phyloP scores from a whole-genome alignment of 768 basidiomycete genomes.

The Boletus reticulatus region DNA sequence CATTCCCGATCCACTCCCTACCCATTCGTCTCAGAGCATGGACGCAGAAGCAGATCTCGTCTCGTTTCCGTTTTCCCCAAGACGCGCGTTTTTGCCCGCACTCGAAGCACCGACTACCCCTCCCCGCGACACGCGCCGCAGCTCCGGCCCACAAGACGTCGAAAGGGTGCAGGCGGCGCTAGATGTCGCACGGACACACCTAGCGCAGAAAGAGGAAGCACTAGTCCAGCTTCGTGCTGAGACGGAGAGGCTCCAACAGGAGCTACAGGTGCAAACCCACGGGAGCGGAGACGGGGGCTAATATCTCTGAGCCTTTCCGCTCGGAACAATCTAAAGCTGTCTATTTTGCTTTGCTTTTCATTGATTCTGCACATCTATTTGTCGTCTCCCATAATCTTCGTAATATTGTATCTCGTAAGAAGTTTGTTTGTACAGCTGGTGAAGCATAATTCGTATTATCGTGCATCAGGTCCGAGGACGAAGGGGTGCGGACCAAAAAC shows the following conservation, averaged over 20 bases:
- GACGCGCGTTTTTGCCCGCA: constrained; percentile 16
- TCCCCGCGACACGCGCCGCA: background rate
- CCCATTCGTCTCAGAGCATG: background rate
- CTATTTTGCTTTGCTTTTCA: background rate
- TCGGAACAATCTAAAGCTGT: background rate
- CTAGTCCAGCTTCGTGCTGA: constrained; percentile 22
- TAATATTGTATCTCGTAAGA: background rate
- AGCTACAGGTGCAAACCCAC: background rate
- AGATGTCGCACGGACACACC: constrained; percentile 17
- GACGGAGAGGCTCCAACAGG: constrained; percentile 18
- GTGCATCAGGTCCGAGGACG: background rate
- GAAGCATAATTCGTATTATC: background rate
- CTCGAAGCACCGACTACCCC: background rate
- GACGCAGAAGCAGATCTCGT: constrained; percentile 14
- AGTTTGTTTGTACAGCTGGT: background rate
- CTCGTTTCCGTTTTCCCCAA: constrained; percentile 21
- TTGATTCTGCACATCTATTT: background rate
- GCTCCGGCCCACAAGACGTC: constrained; percentile 17
- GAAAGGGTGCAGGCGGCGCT: constrained; percentile 20
- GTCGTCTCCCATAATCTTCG: background rate
- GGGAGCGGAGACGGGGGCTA: background rate
- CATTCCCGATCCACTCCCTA: constrained; percentile 12
- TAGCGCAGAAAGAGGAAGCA: constrained; percentile 23
- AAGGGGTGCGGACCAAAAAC: too few relatives aligned
- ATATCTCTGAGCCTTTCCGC: background rate